Base-by-base conservation (phyloP, 2,329 filamentous ascomycete species). In the Epichloe coenophiala region DNA sequence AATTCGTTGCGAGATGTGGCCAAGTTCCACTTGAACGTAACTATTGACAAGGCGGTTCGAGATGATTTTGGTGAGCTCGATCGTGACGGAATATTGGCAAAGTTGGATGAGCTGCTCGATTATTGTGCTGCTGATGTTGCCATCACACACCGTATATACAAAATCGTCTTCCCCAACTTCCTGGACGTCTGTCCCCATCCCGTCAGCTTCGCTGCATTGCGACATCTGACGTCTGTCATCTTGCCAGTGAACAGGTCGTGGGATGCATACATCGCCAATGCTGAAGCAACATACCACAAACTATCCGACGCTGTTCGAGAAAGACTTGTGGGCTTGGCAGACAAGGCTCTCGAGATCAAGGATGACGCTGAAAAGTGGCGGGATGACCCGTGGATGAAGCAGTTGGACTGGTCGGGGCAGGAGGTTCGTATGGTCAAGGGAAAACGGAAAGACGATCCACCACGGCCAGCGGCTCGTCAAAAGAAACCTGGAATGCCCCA, bases 1-100 rank as follows among this genome's bases (percentile, higher is more conserved):
- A 98, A 98, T 68, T 98, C 93, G 0, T 70, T 98, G 39, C 80
- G 90, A 19, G 93, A 98, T 60, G 93, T 98, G 5, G 94, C 93
- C 54, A 88, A 95, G 63, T 98, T 98, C 56, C 93, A 98, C 63
- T 88, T 95, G 58, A 81, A 90, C 58, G 80, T 95, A 49, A 83
- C 84, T 3, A 89, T 98, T 52, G 91, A 98, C 69, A 98, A 98
- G 70, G 78, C 85, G 3, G 76, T 83, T 45, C 80, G 93, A 57
- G 84, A 97, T 62, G 83, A 88, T 55, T 97, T 98, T 66, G 86
- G 88, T 21, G 84, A 86, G 58, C 73, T 94, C 31, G 83, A 91
- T 63, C 80, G 87, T 8, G 70, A 76, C 1, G 86, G 82, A 1
- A 76, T 97, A 7, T 51, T 81, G 11, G 77, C 67, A 8, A 87